Percentiles rank a stretch among this genome's conserved stretches.
Evolutionary conservation across 345 rosid species (phyloP).

Genomic region (Citrus unshiu): DNA sequence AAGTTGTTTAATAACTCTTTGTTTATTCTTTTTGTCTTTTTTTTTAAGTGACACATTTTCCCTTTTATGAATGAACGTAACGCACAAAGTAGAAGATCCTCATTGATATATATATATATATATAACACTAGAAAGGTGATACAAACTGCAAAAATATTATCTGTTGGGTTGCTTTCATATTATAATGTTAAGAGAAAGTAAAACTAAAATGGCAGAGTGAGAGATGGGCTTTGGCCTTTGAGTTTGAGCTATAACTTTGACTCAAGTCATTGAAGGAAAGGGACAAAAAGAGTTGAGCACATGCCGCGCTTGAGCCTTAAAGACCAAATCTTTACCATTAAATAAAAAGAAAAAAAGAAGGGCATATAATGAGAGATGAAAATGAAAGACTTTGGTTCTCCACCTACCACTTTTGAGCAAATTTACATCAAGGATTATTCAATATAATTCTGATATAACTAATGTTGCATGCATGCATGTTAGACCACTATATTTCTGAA

Average conservation of each 20-base stretch:
- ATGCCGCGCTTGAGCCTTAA: too few species aligned
- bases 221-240: not conserved
- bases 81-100: not conserved
- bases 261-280: conserved; percentile 7
- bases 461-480: too few species aligned
- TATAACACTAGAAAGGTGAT: not conserved
- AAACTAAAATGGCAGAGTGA: not conserved
- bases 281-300: not conserved
- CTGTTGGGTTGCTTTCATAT: not conserved
- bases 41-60: not conserved
- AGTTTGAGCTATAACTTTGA: conserved; percentile 6
- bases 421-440: too few species aligned
- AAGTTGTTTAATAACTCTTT: not conserved
- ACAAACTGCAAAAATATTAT: not conserved
- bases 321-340: too few species aligned
- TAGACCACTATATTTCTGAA: too few species aligned
- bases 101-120: not conserved
- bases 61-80: not conserved
- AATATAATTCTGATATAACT: too few species aligned
- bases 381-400: too few species aligned
- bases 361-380: too few species aligned
- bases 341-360: too few species aligned
- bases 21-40: not conserved
- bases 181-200: not conserved
- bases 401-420: too few species aligned